phyloP scores from a whole-genome alignment of 768 basidiomycete species.

The Boletus reticuloceps region DNA sequence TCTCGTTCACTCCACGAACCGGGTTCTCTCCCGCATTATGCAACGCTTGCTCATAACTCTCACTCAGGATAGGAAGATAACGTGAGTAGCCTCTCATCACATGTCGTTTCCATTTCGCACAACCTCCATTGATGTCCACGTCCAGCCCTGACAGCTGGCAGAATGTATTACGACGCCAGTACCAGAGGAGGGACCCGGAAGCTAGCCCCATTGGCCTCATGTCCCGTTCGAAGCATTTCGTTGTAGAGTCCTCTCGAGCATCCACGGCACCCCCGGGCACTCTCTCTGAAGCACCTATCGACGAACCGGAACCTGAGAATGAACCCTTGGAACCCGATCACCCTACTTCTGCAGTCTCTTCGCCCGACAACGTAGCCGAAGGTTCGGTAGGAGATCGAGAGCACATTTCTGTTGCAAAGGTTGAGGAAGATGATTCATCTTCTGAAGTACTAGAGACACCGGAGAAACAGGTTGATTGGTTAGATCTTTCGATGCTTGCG shows the following conservation, averaged over 20 bases:
- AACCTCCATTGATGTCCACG: conserved; percentile 14
- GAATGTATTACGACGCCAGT: conserved; percentile 71
- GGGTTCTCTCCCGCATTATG: conserved; percentile 71
- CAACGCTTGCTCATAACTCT: conserved; percentile 68
- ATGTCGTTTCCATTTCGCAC: conserved; percentile 10
- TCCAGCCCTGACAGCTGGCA: conserved; percentile 76
- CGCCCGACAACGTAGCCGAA: conserved; percentile 4
- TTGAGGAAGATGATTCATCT: conserved; percentile 20
- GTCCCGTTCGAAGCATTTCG: conserved; percentile 21
- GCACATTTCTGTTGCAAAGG: conserved; percentile 9
- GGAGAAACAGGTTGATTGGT: conserved; percentile 61
- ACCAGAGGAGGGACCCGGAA: conserved; percentile 66
- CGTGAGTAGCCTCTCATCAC: conserved; percentile 44
- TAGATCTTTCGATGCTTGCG: conserved; percentile 61
- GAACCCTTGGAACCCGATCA: conserved; percentile 5
- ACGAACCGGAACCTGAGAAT: no score
- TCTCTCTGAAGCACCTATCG: conserved; percentile 5
- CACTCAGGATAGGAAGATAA: conserved; percentile 78
- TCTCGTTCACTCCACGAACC: conserved; percentile 55
- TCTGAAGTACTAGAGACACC: conserved; percentile 19
- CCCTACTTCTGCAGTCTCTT: background rate
- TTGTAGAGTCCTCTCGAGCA: conserved; percentile 29
- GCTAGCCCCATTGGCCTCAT: conserved; percentile 69
- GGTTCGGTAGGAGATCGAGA: background rate
- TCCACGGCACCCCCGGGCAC: conserved; percentile 22